Evolutionary conservation across 2,329 filamentous ascomycete species (phyloP), one percentile per base, ranked within the genome.

Genomic region (Hypoxylon sp.): DNA sequence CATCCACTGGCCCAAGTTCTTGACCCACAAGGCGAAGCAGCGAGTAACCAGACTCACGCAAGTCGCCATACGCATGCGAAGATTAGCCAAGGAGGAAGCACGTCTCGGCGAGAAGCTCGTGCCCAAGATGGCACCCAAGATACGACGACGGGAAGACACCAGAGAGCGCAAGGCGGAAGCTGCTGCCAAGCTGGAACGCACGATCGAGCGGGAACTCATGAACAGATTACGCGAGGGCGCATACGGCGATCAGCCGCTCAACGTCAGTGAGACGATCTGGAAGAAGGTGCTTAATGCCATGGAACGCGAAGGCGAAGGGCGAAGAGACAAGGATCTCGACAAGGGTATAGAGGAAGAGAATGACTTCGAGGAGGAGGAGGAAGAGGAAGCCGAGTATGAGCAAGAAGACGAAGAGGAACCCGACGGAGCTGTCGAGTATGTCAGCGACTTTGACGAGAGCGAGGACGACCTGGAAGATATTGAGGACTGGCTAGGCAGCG

Each of bases 11-110:
- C 93, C 94, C 52, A 96, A 97, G 75, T 97, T 96, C 73, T 79
- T 97, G 63, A 80, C 92, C 27, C 92, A 97, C 79, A 97, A 96
- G 78, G 95, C 92, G 82, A 99, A 99, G 81, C 95, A 98, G 79
- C 88, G 95, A 58, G 84, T 98, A 40, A 98, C 95, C 8, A 83
- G 95, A 45, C 75, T 99, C 70, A 96, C 92, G 48, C 95, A 98
- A 80, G 94, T 99, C 43, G 88, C 89, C 55, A 95, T 97, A 64
- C 81, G 86, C 65, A 87, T 86, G 83, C 86, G 90, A 70, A 87
- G 88, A 72, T 81, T 98, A 61, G 91, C 91, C 24, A 92, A 89
- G 71, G 94, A 97, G 79, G 92, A 97, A 58, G 92, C 93, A 70
- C 83, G 92, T 33, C 79, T 98, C 27, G 95, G 93, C 35, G 95